phyloP scores from a whole-genome alignment of 2,329 filamentous ascomycete species.

The Fusarium sp. region DNA sequence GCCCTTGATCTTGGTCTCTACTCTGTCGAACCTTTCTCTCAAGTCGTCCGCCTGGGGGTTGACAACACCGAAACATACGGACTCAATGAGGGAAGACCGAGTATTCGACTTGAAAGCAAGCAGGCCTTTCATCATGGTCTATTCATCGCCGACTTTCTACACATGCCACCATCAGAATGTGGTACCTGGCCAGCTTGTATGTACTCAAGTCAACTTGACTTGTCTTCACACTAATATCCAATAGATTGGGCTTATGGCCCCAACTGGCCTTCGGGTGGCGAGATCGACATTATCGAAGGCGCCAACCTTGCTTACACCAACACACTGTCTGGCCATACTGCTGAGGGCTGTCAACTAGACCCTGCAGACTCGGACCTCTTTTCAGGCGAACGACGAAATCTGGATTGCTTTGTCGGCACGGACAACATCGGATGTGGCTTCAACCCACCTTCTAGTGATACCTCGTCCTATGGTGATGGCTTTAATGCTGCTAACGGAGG shows the following conservation, averaged over 20 bases:
- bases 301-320: slow-evolving; percentile 72
- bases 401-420: slow-evolving; percentile 53
- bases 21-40: slow-evolving; percentile 54
- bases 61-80: slow-evolving; percentile 55
- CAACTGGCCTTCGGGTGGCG: slow-evolving; percentile 72
- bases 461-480: slow-evolving; percentile 66
- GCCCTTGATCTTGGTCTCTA: slow-evolving; percentile 56
- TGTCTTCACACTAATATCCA: neutral
- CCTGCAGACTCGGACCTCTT: slow-evolving; percentile 34
- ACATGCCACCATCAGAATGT: slow-evolving; percentile 79
- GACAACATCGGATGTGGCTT: slow-evolving; percentile 61
- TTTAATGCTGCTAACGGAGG: slow-evolving; percentile 78
- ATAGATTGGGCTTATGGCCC: slow-evolving; percentile 65
- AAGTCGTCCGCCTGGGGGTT: slow-evolving; percentile 60
- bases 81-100: slow-evolving; percentile 60
- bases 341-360: slow-evolving; percentile 47
- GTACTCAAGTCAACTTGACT: slow-evolving; percentile 22
- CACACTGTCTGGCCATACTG: slow-evolving; percentile 72
- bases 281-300: slow-evolving; percentile 79
- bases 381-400: slow-evolving; percentile 44
- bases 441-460: slow-evolving; percentile 54
- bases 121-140: slow-evolving; percentile 73
- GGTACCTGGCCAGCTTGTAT: slow-evolving; percentile 80
- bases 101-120: slow-evolving; percentile 75
- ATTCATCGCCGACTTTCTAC: slow-evolving; percentile 77